Evolutionary conservation across 345 rosid species (phyloP).

Genomic region (Aquilaria malaccensis): DNA sequence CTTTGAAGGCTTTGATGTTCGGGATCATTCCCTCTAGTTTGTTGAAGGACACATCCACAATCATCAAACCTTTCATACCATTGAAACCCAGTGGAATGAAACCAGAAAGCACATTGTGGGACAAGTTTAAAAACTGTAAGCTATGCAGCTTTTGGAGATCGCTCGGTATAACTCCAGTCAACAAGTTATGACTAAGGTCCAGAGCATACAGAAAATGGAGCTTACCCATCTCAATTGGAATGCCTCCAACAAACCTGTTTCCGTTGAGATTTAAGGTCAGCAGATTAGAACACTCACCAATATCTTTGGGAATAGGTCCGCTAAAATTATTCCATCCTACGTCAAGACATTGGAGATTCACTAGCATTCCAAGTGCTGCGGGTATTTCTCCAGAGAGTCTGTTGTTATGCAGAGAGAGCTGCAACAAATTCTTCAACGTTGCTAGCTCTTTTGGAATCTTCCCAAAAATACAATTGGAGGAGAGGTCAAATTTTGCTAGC

Average conservation of each 20-base stretch:
- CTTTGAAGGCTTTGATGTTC: neutral
- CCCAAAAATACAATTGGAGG: no score
- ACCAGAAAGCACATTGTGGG: slow-evolving; percentile 19
- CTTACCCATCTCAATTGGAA: slow-evolving; percentile 10
- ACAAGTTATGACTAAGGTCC: slow-evolving; percentile 28
- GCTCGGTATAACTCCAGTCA: slow-evolving; percentile 15
- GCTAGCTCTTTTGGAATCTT: no score
- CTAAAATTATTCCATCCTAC: no score
- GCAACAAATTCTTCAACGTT: no score
- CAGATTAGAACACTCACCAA: no score
- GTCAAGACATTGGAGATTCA: neutral
- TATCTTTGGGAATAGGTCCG: no score
- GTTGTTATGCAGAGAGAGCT: no score
- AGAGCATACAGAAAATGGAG: slow-evolving; percentile 4
- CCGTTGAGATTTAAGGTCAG: slow-evolving; percentile 12
- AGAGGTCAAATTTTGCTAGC: no score
- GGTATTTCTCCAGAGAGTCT: no score
- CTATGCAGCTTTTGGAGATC: neutral
- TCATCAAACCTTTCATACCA: slow-evolving; percentile 8
- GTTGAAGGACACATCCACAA: slow-evolving; percentile 17
- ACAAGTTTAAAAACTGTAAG: slow-evolving; percentile 9
- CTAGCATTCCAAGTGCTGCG: no score
- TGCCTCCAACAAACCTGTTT: slow-evolving; percentile 5
- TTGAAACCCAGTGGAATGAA: slow-evolving; percentile 15
- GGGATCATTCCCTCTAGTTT: slow-evolving; percentile 21